phyloP scores from a whole-genome alignment of 345 rosid genomes.

The Eucalyptus erythrocorys region DNA sequence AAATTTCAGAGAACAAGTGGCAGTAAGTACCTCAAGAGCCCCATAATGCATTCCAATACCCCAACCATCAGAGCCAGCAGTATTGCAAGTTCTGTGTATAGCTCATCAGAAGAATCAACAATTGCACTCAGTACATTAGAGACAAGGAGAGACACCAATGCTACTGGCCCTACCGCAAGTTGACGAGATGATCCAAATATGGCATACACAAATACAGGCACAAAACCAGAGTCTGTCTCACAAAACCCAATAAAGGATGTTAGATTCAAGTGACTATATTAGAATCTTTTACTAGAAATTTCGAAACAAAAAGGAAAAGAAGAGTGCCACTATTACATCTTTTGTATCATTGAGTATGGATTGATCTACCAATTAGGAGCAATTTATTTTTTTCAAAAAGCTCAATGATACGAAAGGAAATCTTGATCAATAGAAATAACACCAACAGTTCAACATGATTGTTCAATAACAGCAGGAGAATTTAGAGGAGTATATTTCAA shows the following conservation, averaged over 20 bases:
- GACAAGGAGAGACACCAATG: conserved; percentile 94
- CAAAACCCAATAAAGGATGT: conserved; percentile 2
- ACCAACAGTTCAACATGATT: neutral
- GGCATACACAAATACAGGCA: conserved; percentile 86
- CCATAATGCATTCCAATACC: conserved; percentile 85
- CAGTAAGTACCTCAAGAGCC: conserved; percentile 62
- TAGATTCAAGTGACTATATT: neutral
- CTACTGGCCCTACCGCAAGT: conserved; percentile 99
- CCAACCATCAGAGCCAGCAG: conserved; percentile 93
- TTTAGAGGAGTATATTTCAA: neutral
- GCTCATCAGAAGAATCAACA: conserved; percentile 52
- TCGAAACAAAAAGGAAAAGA: neutral
- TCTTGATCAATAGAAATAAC: neutral
- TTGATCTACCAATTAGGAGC: neutral
- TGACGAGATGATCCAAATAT: conserved; percentile 95
- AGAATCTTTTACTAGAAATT: neutral
- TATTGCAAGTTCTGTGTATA: conserved; percentile 89
- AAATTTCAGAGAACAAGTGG: neutral
- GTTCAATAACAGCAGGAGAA: neutral
- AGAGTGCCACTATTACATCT: neutral
- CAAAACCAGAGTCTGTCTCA: conserved; percentile 75
- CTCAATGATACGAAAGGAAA: neutral
- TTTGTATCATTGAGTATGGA: neutral
- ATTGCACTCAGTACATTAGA: conserved; percentile 73
- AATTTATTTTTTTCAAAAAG: neutral